phyloP scores from a whole-genome alignment of 306 rosid species.

The Vachellia collinsii region DNA sequence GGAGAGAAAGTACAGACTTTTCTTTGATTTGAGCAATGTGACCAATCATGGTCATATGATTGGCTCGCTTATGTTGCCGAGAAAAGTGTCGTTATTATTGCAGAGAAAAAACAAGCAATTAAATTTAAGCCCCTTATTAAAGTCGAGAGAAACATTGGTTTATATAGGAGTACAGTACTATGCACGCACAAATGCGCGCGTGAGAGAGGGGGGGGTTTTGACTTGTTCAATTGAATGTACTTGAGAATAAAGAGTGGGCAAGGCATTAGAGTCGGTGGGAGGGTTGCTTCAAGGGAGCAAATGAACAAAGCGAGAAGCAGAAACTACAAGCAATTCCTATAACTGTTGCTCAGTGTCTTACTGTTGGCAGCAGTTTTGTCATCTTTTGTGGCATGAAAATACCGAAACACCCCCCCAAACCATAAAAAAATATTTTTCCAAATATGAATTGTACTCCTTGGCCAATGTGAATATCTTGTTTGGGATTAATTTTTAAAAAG shows the following conservation, averaged over 20 bases:
- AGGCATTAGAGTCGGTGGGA: constrained; percentile 28
- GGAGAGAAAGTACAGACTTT: constrained; percentile 19
- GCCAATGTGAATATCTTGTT: too few species aligned
- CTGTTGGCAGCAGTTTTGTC: too few species aligned
- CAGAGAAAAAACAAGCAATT: neutral
- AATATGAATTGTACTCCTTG: too few species aligned
- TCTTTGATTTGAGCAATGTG: constrained; percentile 29
- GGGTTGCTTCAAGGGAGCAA: constrained; percentile 60
- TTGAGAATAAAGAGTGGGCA: constrained; percentile 30
- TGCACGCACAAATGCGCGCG: neutral
- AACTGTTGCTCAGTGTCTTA: neutral
- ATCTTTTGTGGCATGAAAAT: too few species aligned
- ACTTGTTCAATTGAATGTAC: neutral
- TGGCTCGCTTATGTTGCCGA: constrained; percentile 4
- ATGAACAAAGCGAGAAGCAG: constrained; percentile 39
- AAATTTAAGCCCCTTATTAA: neutral
- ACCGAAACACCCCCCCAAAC: too few species aligned
- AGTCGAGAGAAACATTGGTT: neutral
- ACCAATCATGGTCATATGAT: constrained; percentile 45
- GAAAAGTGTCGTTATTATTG: constrained; percentile 34
- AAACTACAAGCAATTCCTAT: constrained; percentile 53
- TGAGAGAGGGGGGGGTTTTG: neutral
- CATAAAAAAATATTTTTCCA: too few species aligned
- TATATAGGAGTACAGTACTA: too few species aligned
- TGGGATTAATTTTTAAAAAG: too few species aligned